A percentile compares a stretch with the other conserved stretches of the same genome.
These are phyloP conservation scores for Brassica incana DNA, from an alignment of 345 rosid genomes.

Conservation along the genomic window DNA sequence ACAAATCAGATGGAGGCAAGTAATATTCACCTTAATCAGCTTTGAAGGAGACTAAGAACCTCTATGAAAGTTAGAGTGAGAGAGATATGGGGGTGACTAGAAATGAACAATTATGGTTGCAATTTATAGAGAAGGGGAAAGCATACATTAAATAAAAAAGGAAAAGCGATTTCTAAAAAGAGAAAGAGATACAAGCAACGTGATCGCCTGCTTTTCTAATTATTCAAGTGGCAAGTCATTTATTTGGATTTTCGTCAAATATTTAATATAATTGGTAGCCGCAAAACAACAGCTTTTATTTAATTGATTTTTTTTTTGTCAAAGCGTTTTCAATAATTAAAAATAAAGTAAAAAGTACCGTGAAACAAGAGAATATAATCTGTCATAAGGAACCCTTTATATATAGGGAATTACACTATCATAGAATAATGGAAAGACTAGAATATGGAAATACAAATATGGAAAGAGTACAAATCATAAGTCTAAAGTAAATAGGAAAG, in stretches of 20 bases:
- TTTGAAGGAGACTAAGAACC: conserved; percentile 10
- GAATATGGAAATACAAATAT: too few relatives aligned
- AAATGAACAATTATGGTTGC: conserved; percentile 22
- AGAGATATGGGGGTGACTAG: conserved; percentile 2
- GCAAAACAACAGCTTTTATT: not conserved
- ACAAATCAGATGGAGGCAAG: not conserved
- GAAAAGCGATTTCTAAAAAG: not conserved
- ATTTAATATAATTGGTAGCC: not conserved
- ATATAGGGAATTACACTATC: too few relatives aligned
- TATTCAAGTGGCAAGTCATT: not conserved
- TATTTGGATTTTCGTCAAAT: not conserved
- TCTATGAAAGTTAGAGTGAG: not conserved
- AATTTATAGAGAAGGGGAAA: conserved; percentile 18
- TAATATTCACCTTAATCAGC: conserved; percentile 22
- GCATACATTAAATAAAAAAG: not conserved
- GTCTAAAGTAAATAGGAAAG: too few relatives aligned
- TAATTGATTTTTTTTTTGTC: not conserved
- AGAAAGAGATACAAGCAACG: not conserved
- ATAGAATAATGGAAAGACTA: too few relatives aligned
- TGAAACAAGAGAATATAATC: too few relatives aligned
- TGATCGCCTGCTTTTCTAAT: conserved; percentile 2
- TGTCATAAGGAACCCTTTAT: too few relatives aligned
- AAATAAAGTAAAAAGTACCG: not conserved
- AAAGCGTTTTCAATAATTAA: not conserved
- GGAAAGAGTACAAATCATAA: too few relatives aligned